Evolutionary conservation across 148 eudicot species (phyloP).

Genomic region (Vaccinium corymbosum): DNA sequence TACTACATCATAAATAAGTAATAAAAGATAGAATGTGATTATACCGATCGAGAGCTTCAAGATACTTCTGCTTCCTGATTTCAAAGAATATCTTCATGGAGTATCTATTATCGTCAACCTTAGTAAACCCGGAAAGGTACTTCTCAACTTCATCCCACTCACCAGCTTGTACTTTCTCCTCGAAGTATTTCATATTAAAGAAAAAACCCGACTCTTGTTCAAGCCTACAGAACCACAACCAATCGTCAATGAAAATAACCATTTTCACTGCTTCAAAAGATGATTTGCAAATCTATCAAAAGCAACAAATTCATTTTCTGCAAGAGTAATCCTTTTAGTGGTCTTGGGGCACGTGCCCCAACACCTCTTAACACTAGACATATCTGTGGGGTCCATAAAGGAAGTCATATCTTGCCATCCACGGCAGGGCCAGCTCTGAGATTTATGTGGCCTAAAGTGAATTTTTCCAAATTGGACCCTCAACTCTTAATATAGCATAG

Average conservation of each 20-base stretch:
- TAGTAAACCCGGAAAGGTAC: constrained; percentile 77
- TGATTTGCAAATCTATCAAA: neutral
- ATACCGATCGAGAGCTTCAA: constrained; percentile 83
- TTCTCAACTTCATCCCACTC: constrained; percentile 97
- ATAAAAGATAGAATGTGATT: neutral
- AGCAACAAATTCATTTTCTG: too few species aligned
- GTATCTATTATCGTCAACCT: constrained; percentile 85
- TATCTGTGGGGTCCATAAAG: too few species aligned
- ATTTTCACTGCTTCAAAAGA: neutral
- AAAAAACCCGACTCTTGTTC: constrained; percentile 89
- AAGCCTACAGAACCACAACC: constrained; percentile 43
- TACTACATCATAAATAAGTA: neutral
- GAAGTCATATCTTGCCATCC: too few species aligned
- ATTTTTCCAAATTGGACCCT: too few species aligned
- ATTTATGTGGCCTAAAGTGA: too few species aligned
- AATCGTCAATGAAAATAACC: constrained; percentile 10
- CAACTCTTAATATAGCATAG: too few species aligned
- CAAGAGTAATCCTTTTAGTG: too few species aligned
- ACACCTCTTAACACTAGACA: too few species aligned
- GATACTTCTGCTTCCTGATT: constrained; percentile 86
- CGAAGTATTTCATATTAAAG: constrained; percentile 87
- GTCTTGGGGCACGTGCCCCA: too few species aligned
- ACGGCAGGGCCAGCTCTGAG: neutral
- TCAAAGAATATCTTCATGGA: constrained; percentile 91
- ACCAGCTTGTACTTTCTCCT: constrained; percentile 82